A percentile compares a stretch with the other conserved stretches of the same genome.
Evolutionary conservation across 306 rosid species (phyloP).

Genomic region (Prunus dulcis): DNA sequence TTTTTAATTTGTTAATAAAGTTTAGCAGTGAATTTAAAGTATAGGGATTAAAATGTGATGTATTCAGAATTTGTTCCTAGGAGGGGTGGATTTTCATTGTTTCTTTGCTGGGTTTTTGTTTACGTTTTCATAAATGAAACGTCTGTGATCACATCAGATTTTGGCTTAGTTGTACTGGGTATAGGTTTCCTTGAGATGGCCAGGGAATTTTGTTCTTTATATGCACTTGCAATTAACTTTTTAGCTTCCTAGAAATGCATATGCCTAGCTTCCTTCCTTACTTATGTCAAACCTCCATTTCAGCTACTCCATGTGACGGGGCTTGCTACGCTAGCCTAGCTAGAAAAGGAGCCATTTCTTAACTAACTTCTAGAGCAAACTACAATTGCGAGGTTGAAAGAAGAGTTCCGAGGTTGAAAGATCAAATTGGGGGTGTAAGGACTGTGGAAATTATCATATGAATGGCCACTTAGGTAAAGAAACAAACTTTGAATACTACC

Average conservation of each 20-base stretch:
- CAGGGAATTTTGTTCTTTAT: neutral
- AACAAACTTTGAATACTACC: no score
- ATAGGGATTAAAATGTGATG: no score
- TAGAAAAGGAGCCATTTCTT: neutral
- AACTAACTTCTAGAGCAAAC: neutral
- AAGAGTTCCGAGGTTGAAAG: no score
- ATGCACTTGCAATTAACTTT: neutral
- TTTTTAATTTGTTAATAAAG: neutral
- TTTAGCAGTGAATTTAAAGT: neutral
- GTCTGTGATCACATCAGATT: neutral
- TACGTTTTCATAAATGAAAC: neutral
- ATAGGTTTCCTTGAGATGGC: neutral
- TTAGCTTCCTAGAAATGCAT: constrained; percentile 6
- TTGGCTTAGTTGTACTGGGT: neutral
- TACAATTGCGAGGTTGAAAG: neutral
- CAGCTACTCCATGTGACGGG: neutral
- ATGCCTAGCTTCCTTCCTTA: neutral
- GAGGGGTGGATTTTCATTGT: neutral
- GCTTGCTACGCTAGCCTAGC: neutral
- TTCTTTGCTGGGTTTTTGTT: neutral
- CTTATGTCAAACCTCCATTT: neutral
- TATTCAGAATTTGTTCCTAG: neutral
- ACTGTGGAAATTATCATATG: neutral
- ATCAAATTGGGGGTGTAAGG: neutral
- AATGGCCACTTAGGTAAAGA: no score